Conservation (phyloP, 495 filamentous ascomycete genomes). For the Penicillium coffeae region DNA sequence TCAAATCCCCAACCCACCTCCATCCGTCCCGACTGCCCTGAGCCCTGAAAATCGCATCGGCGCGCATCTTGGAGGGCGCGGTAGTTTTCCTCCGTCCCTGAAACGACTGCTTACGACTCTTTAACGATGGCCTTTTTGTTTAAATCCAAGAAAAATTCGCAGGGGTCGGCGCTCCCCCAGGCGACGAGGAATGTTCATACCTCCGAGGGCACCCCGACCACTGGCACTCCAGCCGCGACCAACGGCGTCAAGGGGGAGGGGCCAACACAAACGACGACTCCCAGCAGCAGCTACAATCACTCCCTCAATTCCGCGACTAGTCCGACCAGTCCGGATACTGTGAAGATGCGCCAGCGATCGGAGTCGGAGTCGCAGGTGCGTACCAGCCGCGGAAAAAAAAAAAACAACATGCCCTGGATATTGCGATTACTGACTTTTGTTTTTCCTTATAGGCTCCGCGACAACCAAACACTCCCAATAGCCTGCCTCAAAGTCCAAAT, state of each 20-base stretch:
- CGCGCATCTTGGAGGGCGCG: constrained; percentile 6
- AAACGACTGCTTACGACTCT: constrained; percentile 41
- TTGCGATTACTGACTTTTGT: constrained; percentile 1
- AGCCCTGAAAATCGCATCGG: constrained; percentile 2
- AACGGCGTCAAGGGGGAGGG: constrained; percentile 44
- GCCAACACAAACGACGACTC: constrained; percentile 52
- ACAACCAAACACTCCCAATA: constrained; percentile 30
- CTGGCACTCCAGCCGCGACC: constrained; percentile 20
- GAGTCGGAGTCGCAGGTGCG: constrained; percentile 51
- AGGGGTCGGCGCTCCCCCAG: constrained; percentile 45
- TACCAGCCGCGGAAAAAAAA: not conserved
- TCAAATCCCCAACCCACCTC: not conserved
- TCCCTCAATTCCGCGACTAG: constrained; percentile 55
- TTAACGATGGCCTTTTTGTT: constrained; percentile 60
- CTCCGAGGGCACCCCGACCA: constrained; percentile 39
- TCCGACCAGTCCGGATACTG: constrained; percentile 49
- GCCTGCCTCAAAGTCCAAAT: constrained; percentile 41
- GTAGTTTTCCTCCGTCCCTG: constrained; percentile 14
- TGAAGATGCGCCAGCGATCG: constrained; percentile 45
- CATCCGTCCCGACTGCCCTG: not conserved
- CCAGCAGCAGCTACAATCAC: constrained; percentile 61
- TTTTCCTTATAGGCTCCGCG: constrained; percentile 20
- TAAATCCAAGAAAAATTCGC: constrained; percentile 57
- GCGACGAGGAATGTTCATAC: constrained; percentile 51
- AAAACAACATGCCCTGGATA: not conserved